Percentiles rank a stretch among this genome's conserved stretches.
These are phyloP conservation scores for Ochromonas danica DNA, from an alignment of 108 stramenopile species.

Conservation along the genomic window DNA sequence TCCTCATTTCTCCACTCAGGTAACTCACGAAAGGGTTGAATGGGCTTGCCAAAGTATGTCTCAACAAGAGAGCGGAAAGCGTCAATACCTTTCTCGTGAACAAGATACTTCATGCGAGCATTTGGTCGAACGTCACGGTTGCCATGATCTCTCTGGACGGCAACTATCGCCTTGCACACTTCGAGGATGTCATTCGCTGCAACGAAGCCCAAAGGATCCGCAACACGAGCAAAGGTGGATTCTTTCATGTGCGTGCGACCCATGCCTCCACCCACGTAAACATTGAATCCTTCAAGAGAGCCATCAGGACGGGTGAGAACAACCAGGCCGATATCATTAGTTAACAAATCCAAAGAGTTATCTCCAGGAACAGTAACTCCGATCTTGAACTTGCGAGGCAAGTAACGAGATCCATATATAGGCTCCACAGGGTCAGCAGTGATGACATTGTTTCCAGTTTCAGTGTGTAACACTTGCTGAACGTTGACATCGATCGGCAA, in stretches of 20 bases:
- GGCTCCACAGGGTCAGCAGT: slow-evolving; percentile 77
- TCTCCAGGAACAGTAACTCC: slow-evolving; percentile 89
- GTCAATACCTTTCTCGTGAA: slow-evolving; percentile 91
- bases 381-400: slow-evolving; percentile 98
- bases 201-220: slow-evolving; percentile 90
- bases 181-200: slow-evolving; percentile 89
- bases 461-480: slow-evolving; percentile 49
- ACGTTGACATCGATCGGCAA: slow-evolving; percentile 35
- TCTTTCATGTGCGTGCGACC: slow-evolving; percentile 96
- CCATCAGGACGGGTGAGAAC: slow-evolving; percentile 69
- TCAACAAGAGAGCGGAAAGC: slow-evolving; percentile 85
- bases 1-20: slow-evolving; percentile 89
- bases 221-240: slow-evolving; percentile 91
- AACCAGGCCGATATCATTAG: slow-evolving; percentile 90
- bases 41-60: slow-evolving; percentile 78
- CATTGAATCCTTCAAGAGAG: slow-evolving; percentile 33
- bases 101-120: slow-evolving; percentile 97
- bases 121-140: slow-evolving; percentile 94
- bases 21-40: slow-evolving; percentile 75
- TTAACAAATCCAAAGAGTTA: slow-evolving; percentile 94
- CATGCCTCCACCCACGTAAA: slow-evolving; percentile 64
- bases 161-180: slow-evolving; percentile 82
- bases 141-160: slow-evolving; percentile 93
- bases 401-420: slow-evolving; percentile 89
- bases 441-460: slow-evolving; percentile 79